Percentiles rank a stretch among this genome's conserved stretches.
These are phyloP conservation scores for Irineochytrium annulatum DNA, from an alignment of 192 early-diverging fungal genomes.

Conservation along the genomic window DNA sequence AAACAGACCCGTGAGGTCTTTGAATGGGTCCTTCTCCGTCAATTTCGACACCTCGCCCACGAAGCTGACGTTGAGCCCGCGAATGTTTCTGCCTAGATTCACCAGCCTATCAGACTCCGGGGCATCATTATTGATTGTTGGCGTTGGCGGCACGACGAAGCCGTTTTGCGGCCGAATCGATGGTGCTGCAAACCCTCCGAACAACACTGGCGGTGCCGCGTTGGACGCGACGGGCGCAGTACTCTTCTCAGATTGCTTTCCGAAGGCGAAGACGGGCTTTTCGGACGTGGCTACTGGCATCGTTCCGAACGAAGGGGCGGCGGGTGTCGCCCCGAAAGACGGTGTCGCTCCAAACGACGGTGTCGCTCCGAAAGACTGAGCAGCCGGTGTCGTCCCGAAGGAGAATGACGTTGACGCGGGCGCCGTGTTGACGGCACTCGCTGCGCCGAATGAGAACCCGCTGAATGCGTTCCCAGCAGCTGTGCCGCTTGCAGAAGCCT, in stretches of 20 bases:
- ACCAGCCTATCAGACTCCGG: neutral
- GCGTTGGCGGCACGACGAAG: neutral
- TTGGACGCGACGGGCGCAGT: neutral
- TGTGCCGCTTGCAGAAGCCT: neutral
- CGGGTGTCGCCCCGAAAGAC: no score
- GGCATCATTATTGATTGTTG: neutral
- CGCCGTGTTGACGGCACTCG: neutral
- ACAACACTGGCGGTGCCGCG: no score
- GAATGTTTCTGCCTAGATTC: neutral
- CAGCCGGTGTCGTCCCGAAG: neutral
- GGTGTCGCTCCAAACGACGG: no score
- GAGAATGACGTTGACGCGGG: neutral
- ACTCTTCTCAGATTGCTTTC: neutral
- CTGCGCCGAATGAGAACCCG: neutral
- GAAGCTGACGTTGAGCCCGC: constrained; percentile 15
- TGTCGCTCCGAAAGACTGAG: neutral
- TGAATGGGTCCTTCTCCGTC: constrained; percentile 7
- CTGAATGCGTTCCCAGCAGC: neutral
- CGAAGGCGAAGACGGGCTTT: neutral
- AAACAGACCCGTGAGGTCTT: neutral
- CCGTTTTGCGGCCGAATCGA: neutral
- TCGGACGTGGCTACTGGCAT: no score
- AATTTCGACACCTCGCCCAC: neutral
- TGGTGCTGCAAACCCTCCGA: no score
- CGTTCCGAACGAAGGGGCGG: no score